Base-by-base conservation (phyloP, 2,329 filamentous ascomycete genomes). In the Sporothrix variecibatus region DNA sequence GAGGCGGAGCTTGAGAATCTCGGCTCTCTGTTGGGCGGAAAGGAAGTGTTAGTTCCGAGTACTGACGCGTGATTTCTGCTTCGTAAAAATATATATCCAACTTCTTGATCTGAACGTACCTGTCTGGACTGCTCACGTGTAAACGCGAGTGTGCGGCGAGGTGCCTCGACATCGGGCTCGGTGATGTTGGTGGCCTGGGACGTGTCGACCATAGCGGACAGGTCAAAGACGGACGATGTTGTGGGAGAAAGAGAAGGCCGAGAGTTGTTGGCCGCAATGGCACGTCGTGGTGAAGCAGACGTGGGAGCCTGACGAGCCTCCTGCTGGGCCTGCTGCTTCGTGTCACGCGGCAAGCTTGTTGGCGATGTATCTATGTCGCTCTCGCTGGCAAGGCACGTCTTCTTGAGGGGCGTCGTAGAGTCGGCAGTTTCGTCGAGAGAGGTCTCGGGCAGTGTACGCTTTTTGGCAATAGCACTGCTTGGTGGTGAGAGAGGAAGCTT, bases 1-100 rank as follows among this genome's bases (percentile, higher is more conserved):
- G 20, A 95, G 87, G n/a, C 92, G 88, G 11, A 93, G 86, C 71
- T 87, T 87, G 62, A 94, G 84, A 68, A 90, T 88, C 79, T 92
- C 88, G 26, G 90, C 91, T 82, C 88, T 87, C 87, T 92, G 81
- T 72, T 15, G 11, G 5, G 7, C 62, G 26, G 31, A 43, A 28
- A 38, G 4, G 60, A 4, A 1, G 11, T 38, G 49, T 73, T 53
- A 62, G 49, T 46, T 34, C 34, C 34, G 34, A 34, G 34, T 15
- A 12, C 31, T 20, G 23, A 51, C 56, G 17, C 20, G 56, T 23
- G n/a, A 6, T 34, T 11, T 20, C 28, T 8, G 7, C 3, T 7
- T 3, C 2, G 34, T 34, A 34, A 34, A 34, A 5, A 34, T n/a
- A 4, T 28, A 28, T 28, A 3, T 34, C 23, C 8, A 49, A 20